These are phyloP conservation scores for Chaetomium sp. DNA, from an alignment of 2,329 filamentous ascomycete species.

Conservation along the genomic window DNA sequence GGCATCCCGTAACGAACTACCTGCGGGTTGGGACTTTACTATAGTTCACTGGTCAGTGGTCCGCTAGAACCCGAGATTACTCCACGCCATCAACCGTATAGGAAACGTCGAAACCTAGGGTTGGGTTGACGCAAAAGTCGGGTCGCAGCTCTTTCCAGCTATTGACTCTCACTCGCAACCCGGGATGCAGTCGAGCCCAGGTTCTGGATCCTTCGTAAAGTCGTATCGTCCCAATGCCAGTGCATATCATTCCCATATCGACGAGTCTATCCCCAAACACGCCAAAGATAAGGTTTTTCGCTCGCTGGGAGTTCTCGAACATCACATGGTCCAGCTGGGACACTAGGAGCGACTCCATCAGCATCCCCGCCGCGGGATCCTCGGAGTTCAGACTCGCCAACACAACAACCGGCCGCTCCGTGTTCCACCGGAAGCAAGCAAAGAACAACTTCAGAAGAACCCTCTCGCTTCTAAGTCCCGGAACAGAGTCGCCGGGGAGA, in stretches of 20 bases:
- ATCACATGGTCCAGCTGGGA: background rate
- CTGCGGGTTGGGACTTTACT: too few species aligned
- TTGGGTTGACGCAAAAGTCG: too few species aligned
- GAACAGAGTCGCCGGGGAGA: background rate
- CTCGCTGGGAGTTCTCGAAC: background rate
- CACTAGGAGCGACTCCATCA: background rate
- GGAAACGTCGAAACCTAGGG: too few species aligned
- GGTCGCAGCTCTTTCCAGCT: too few species aligned
- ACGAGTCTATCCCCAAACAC: background rate
- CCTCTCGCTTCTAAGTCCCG: background rate
- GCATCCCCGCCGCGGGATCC: background rate
- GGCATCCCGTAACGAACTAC: too few species aligned
- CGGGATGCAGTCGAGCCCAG: too few species aligned
- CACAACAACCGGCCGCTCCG: background rate
- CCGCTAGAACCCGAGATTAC: too few species aligned
- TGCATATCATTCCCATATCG: background rate
- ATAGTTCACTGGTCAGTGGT: too few species aligned
- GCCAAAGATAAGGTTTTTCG: background rate
- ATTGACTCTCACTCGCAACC: too few species aligned
- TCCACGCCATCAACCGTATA: too few species aligned
- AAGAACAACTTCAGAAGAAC: background rate
- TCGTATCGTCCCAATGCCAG: background rate
- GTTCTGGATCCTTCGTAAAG: background rate
- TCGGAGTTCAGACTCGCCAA: background rate
- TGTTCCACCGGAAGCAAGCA: slow-evolving; percentile 10